A percentile compares a stretch with the other conserved stretches of the same genome.
These are phyloP conservation scores for Arthroderma uncinatum DNA, from an alignment of 2,329 filamentous ascomycete genomes.

Conservation along the genomic window DNA sequence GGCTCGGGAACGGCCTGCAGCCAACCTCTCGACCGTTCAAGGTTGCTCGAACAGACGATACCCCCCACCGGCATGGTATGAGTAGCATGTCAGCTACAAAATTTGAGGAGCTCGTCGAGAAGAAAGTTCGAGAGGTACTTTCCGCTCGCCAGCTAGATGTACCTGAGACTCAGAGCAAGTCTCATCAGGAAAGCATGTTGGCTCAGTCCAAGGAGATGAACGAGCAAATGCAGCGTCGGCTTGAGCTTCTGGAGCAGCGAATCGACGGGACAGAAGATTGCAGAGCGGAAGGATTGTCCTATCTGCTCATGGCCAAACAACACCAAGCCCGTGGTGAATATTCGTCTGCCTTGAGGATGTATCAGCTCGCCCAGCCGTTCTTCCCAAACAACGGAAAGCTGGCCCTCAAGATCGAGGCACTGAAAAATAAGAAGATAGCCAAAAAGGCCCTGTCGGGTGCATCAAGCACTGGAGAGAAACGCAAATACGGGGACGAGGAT, in stretches of 20 bases:
- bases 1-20: constrained; percentile 23
- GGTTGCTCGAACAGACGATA: constrained; percentile 27
- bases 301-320: constrained; percentile 81
- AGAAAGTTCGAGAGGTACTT: constrained; percentile 79
- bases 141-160: constrained; percentile 59
- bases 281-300: constrained; percentile 71
- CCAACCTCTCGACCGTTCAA: constrained; percentile 39
- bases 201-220: constrained; percentile 47
- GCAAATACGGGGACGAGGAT: background rate
- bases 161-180: constrained; percentile 29
- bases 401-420: constrained; percentile 41
- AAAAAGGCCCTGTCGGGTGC: background rate
- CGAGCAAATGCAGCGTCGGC: constrained; percentile 65
- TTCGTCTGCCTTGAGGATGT: constrained; percentile 67
- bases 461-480: background rate
- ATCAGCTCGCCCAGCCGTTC: constrained; percentile 69
- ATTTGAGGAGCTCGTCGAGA: constrained; percentile 86
- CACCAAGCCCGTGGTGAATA: constrained; percentile 77
- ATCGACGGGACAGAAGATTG: constrained; percentile 67
- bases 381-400: constrained; percentile 78
- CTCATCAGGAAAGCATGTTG: constrained; percentile 6
- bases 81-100: constrained; percentile 50
- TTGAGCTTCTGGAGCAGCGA: constrained; percentile 77
- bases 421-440: background rate
- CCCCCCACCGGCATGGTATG: constrained; percentile 26